Conservation (phyloP, 352 stramenopile species). For the Pythium sp. region DNA sequence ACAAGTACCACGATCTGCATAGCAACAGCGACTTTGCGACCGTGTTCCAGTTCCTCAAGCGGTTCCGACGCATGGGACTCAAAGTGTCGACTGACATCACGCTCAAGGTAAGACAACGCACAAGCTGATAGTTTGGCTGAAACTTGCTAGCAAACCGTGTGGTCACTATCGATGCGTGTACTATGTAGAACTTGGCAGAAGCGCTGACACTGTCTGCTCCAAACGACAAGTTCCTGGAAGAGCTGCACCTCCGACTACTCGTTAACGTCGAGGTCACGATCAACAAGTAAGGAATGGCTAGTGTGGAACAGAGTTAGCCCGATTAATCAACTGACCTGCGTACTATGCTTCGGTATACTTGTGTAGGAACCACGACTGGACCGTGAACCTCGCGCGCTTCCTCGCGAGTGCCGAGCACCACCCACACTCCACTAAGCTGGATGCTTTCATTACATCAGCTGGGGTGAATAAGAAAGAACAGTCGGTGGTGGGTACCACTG, state of each 20-base stretch:
- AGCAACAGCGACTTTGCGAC: conserved; percentile 47
- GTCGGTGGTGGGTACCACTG: conserved; percentile 19
- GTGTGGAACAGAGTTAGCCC: not conserved
- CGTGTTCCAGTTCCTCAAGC: conserved; percentile 66
- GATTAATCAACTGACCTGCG: not conserved
- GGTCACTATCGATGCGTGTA: not conserved
- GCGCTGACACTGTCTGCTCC: conserved; percentile 34
- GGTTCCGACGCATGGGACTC: conserved; percentile 55
- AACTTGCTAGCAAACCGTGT: not conserved
- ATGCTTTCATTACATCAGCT: conserved; percentile 10
- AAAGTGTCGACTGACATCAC: conserved; percentile 45
- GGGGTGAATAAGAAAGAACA: conserved; percentile 17
- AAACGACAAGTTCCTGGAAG: conserved; percentile 28
- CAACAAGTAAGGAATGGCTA: conserved; percentile 36
- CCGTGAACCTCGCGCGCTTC: conserved; percentile 43
- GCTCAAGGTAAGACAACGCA: conserved; percentile 30
- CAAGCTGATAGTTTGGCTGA: not conserved
- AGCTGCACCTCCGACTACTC: conserved; percentile 48
- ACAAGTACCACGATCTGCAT: conserved; percentile 41
- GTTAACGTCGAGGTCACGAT: conserved; percentile 42
- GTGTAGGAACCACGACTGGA: conserved; percentile 44
- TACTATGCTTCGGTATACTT: not conserved
- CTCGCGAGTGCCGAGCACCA: conserved; percentile 34
- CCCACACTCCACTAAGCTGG: conserved; percentile 9
- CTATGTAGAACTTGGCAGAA: conserved; percentile 29